Conservation (phyloP, 1,284 basidiomycete species). For the Sphagnurus paluster region DNA sequence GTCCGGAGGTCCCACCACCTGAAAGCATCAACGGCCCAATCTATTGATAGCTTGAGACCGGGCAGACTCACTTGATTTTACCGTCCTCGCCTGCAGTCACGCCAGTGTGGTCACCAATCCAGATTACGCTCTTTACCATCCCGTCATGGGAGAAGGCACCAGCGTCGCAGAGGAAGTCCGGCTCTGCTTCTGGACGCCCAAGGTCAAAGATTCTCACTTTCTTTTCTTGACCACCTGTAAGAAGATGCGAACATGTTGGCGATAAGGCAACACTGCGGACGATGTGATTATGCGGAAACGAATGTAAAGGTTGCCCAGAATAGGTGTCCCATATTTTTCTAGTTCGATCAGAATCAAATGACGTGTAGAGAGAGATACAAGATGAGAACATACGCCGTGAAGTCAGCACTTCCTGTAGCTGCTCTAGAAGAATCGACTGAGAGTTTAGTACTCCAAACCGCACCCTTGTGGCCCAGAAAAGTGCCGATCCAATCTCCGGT, state of each 20-base stretch:
- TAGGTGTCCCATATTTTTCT: constrained; percentile 99
- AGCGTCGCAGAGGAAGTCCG: constrained; percentile 72
- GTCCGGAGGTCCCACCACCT: constrained; percentile 98
- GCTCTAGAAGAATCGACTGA: constrained; percentile 86
- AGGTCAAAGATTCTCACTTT: constrained; percentile 96
- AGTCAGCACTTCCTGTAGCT: constrained; percentile 95
- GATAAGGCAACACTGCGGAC: constrained; percentile 93
- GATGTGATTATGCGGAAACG: constrained; percentile 97
- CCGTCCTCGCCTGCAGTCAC: constrained; percentile 94
- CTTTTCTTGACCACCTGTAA: constrained; percentile 98
- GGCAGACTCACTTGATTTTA: constrained; percentile 70
- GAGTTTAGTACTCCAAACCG: constrained; percentile 96
- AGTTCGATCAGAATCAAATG: constrained; percentile 14
- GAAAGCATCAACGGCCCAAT: constrained; percentile 1
- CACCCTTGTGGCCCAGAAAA: constrained; percentile 98
- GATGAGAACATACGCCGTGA: constrained; percentile 78
- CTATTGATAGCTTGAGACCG: no score
- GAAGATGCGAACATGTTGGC: constrained; percentile 61
- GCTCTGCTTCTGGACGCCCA: constrained; percentile 79
- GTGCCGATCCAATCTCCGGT: constrained; percentile 99
- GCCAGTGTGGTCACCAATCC: constrained; percentile 85
- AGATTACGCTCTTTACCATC: constrained; percentile 89
- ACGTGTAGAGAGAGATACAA: constrained; percentile 2
- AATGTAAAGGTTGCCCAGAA: constrained; percentile 83
- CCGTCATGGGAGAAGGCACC: constrained; percentile 78